Conservation (phyloP, 116 monocot species). For the Cymodocea nodosa region DNA sequence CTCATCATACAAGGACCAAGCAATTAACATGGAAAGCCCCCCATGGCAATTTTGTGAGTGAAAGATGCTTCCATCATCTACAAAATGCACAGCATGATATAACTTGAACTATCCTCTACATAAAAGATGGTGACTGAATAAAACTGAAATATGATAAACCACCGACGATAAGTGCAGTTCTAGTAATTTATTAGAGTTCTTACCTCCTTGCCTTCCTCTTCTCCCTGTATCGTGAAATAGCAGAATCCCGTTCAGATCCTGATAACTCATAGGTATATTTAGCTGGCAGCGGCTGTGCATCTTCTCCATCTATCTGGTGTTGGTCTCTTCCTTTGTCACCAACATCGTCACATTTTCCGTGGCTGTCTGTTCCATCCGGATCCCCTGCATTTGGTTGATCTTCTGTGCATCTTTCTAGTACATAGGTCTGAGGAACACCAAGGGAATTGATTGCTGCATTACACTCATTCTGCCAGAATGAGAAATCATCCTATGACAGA, state of each 20-base stretch:
- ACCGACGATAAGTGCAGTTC: not conserved
- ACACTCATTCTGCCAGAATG: constrained; percentile 11
- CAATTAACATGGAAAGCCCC: no score
- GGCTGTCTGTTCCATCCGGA: constrained; percentile 10
- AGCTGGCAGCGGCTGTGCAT: constrained; percentile 10
- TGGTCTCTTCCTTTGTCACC: constrained; percentile 1
- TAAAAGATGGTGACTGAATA: no score
- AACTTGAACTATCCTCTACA: no score
- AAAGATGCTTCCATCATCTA: no score
- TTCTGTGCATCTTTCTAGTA: constrained; percentile 10
- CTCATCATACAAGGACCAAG: no score
- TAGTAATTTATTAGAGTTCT: not conserved
- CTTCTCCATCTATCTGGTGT: not conserved
- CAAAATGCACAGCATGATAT: no score
- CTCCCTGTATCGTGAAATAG: constrained; percentile 74
- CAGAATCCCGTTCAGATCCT: constrained; percentile 38
- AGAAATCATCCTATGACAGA: not conserved
- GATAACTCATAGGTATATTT: constrained; percentile 21
- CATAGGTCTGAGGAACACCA: constrained; percentile 14
- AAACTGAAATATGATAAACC: not conserved
- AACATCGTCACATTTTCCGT: not conserved
- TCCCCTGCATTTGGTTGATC: constrained; percentile 4
- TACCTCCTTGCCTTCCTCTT: constrained; percentile 81
- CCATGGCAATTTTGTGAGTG: no score
- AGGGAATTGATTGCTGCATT: constrained; percentile 5